Evolutionary conservation across 2,329 filamentous ascomycete species (phyloP).

Genomic region (Pyrenochaeta sp.): DNA sequence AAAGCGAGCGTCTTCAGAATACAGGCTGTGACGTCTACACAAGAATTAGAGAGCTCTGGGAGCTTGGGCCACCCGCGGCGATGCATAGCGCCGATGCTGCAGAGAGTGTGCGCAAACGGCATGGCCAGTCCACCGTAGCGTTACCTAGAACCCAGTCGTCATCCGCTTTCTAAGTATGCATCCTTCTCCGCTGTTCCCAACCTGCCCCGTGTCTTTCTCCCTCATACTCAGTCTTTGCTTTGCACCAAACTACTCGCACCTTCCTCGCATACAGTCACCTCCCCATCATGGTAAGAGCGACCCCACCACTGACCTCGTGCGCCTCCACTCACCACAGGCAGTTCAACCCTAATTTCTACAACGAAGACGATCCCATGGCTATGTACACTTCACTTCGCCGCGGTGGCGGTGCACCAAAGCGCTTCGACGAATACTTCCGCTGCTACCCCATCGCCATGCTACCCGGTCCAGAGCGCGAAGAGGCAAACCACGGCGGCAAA

Average conservation of each 20-base stretch:
- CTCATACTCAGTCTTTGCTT: not conserved
- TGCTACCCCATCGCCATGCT: conserved; percentile 97
- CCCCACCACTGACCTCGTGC: conserved; percentile 26
- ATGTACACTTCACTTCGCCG: conserved; percentile 64
- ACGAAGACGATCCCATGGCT: conserved; percentile 61
- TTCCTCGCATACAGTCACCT: not conserved
- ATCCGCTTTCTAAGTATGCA: not conserved
- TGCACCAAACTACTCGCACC: not conserved
- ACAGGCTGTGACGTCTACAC: conserved; percentile 22
- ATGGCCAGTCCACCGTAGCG: conserved; percentile 28
- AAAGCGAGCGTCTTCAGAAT: not conserved
- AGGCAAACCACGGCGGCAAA: conserved; percentile 96
- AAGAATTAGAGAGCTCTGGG: conserved; percentile 17
- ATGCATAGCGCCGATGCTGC: conserved; percentile 4
- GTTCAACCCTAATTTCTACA: conserved; percentile 59
- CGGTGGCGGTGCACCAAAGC: conserved; percentile 64
- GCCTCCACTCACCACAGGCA: conserved; percentile 30
- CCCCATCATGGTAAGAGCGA: conserved; percentile 42
- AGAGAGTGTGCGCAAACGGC: conserved; percentile 25
- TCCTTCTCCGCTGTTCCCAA: not conserved
- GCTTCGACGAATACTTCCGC: conserved; percentile 98
- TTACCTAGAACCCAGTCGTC: conserved; percentile 12
- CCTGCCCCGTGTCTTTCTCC: not conserved
- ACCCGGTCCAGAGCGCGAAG: conserved; percentile 84
- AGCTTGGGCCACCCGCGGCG: conserved; percentile 29